These are phyloP conservation scores for Setaria italica DNA, from an alignment of 202 grass and related monocot genomes.

Conservation along the genomic window DNA sequence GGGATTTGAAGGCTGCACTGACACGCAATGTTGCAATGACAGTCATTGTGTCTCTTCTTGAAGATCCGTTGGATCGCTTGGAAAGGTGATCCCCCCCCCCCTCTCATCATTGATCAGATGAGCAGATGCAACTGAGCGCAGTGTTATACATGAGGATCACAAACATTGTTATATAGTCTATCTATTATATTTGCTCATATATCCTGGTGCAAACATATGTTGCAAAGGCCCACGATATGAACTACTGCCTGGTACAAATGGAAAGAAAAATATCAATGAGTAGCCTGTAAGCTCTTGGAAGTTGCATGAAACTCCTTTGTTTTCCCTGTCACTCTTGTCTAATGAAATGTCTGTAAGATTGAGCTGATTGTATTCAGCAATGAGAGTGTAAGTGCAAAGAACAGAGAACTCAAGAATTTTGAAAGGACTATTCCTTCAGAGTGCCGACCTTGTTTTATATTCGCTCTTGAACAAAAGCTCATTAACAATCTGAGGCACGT, in stretches of 20 bases:
- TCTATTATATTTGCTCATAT: background rate
- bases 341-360: background rate
- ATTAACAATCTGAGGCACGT: background rate
- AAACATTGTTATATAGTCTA: background rate
- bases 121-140: background rate
- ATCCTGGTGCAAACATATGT: background rate
- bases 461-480: background rate
- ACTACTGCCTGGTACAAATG: background rate
- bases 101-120: background rate
- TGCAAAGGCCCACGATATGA: background rate
- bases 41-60: slow-evolving; percentile 88
- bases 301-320: background rate
- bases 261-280: slow-evolving; percentile 16
- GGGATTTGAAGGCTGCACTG: slow-evolving; percentile 87
- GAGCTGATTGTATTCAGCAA: background rate
- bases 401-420: background rate
- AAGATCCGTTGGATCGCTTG: slow-evolving; percentile 85
- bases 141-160: background rate
- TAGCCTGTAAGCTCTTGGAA: background rate
- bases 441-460: background rate
- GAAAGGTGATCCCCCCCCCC: slow-evolving; percentile 62
- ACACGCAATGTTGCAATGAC: slow-evolving; percentile 66
- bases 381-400: background rate
- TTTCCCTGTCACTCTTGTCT: background rate
- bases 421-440: background rate